phyloP scores from a whole-genome alignment of 2,329 filamentous ascomycete species.

The Phaeosphaeriaceae sp. region DNA sequence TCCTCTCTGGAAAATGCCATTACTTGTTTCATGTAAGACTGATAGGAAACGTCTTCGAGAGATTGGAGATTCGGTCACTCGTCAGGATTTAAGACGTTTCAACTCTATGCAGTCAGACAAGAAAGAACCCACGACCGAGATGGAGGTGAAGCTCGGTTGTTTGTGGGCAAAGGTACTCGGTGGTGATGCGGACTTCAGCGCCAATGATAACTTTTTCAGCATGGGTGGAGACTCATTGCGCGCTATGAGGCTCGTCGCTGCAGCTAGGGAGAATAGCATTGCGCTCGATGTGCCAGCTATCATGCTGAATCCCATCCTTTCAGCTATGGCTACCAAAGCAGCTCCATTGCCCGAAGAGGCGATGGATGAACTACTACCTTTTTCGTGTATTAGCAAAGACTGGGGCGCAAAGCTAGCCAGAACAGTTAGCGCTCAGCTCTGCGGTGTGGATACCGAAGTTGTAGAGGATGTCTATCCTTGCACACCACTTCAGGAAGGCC shows the following conservation, averaged over 20 bases:
- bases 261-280: slow-evolving; percentile 57
- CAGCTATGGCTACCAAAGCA: slow-evolving; percentile 54
- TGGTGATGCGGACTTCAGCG: slow-evolving; percentile 40
- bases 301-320: slow-evolving; percentile 56
- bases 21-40: slow-evolving; percentile 45
- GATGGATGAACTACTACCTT: slow-evolving; percentile 33
- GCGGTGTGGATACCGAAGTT: slow-evolving; percentile 23
- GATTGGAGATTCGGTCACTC: slow-evolving; percentile 39
- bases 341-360: slow-evolving; percentile 26
- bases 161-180: slow-evolving; percentile 44
- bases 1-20: slow-evolving; percentile 45
- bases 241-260: slow-evolving; percentile 63
- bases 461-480: slow-evolving; percentile 53
- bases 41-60: slow-evolving; percentile 45
- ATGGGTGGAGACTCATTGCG: slow-evolving; percentile 59
- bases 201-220: slow-evolving; percentile 52
- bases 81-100: slow-evolving; percentile 42
- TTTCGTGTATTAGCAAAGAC: slow-evolving; percentile 39
- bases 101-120: slow-evolving; percentile 51
- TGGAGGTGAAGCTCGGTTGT: slow-evolving; percentile 35
- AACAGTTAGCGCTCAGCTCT: slow-evolving; percentile 47
- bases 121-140: slow-evolving; percentile 44
- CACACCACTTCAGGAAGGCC: slow-evolving; percentile 50
- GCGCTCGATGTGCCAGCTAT: slow-evolving; percentile 62
- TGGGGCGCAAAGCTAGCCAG: slow-evolving; percentile 42